Conservation (phyloP, 768 basidiomycete genomes). For the Mycena polygramma region DNA sequence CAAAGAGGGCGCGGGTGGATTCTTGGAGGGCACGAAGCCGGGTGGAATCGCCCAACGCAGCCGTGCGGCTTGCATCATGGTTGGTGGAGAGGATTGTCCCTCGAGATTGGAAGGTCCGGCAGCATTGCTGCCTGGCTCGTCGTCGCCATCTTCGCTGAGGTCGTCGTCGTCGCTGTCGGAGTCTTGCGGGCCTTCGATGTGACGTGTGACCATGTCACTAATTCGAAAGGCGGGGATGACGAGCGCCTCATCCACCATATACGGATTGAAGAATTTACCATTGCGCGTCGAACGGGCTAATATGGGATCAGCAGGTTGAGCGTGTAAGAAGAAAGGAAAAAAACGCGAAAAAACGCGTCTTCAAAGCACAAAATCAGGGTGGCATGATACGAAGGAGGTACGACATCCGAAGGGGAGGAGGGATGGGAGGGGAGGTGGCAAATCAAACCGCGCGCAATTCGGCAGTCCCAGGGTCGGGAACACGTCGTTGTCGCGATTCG, state of each 20-base stretch:
- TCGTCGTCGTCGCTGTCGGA: not conserved
- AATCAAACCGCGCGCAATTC: not conserved
- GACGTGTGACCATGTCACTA: not conserved
- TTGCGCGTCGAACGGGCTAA: not conserved
- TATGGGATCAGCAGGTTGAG: not conserved
- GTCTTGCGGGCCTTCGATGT: not conserved
- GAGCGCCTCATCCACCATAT: not conserved
- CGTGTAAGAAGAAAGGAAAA: too few relatives aligned
- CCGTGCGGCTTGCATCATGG: not conserved
- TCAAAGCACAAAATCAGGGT: not conserved
- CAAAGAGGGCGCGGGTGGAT: not conserved
- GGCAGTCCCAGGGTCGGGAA: constrained; percentile 19
- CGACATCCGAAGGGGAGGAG: too few relatives aligned
- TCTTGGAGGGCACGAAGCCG: not conserved
- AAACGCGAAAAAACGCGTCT: not conserved
- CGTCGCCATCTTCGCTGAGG: not conserved
- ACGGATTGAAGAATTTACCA: not conserved
- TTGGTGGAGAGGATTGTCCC: too few relatives aligned
- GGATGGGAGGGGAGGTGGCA: not conserved
- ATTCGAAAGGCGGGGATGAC: not conserved
- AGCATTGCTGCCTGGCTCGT: not conserved
- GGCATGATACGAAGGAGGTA: not conserved
- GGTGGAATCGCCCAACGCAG: not conserved
- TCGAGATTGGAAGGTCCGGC: not conserved
- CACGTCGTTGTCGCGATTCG: constrained; percentile 2